Evolutionary conservation across 257 asterid genomes (phyloP).

Genomic region (Fraxinus pennsylvanica): DNA sequence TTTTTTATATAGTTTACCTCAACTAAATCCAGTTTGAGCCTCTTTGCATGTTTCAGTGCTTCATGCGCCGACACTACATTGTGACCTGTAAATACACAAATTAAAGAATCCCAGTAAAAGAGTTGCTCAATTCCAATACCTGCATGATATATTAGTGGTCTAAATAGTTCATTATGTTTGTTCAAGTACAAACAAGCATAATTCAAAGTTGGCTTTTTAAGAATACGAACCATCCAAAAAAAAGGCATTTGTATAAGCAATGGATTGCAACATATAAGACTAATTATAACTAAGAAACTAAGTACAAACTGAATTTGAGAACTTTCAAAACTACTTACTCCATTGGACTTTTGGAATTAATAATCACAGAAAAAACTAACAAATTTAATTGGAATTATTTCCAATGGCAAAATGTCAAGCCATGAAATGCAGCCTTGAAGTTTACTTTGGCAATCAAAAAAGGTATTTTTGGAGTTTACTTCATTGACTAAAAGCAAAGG

Average conservation of each 20-base stretch:
- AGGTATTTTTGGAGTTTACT: not conserved
- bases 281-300: not conserved
- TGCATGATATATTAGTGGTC: not conserved
- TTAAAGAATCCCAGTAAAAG: not conserved
- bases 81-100: conserved; percentile 54
- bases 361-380: not conserved
- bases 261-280: not conserved
- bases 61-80: conserved; percentile 46
- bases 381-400: too few species aligned
- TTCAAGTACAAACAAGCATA: conserved; percentile 8
- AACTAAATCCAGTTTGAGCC: conserved; percentile 71
- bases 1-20: conserved; percentile 50
- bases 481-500: not conserved
- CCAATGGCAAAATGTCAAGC: not conserved
- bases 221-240: not conserved
- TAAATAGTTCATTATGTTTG: not conserved
- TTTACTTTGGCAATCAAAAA: not conserved
- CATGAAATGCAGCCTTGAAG: not conserved
- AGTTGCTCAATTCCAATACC: not conserved
- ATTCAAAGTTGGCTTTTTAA: not conserved
- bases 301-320: not conserved
- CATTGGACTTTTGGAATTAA: not conserved
- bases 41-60: conserved; percentile 63
- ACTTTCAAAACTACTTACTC: not conserved
- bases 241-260: not conserved